Base-by-base conservation (phyloP, 306 rosid species). In the Bauhinia variegata region DNA sequence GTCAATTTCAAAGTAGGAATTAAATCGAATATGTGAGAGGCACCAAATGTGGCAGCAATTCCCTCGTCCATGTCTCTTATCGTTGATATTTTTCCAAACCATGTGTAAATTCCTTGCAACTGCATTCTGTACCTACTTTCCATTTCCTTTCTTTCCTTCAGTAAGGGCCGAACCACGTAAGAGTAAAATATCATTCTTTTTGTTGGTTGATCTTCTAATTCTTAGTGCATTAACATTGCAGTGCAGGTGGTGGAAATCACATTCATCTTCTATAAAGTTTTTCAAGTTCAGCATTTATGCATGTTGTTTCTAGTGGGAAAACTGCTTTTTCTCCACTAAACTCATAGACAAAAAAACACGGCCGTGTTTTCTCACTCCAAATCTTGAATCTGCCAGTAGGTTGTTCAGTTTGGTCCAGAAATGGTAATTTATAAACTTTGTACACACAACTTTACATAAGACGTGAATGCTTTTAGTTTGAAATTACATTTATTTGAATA, bases 31-130 rank as follows among this genome's bases (percentile, higher is more conserved):
- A 77, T 28, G 67, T 54, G 43, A 34, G 11, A 11, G 19, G 76
- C 89, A 83, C 80, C 54, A 68, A 74, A 67, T 79, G 85, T 65
- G 82, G 80, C 23, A 11, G 72, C 49, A 63, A 32, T 65, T 66
- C 46, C 44, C 23, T 73, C 73, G 50, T 51, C 76, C 73, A 56
- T n/a, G n/a, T n/a, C n/a, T n/a, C n/a, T n/a, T n/a, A n/a, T 32
- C 47, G 34, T 43, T 7, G 11, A 55, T 44, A n/a, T 55, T 7
- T 65, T 65, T 65, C 55, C 38, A 58, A 56, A 58, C 11, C 23
- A 65, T 38, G 49, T 51, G 19, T 7, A 52, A 11, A 67, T 75
- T 19, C 38, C 2, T 23, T 23, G 28, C 28, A 16, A 57, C 14
- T 65, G 52, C 12, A 1, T 38, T 12, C 11, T 15, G 12, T 16